These are phyloP conservation scores for Pilaira anomala DNA, from an alignment of 192 early-diverging fungal species.

Conservation along the genomic window DNA sequence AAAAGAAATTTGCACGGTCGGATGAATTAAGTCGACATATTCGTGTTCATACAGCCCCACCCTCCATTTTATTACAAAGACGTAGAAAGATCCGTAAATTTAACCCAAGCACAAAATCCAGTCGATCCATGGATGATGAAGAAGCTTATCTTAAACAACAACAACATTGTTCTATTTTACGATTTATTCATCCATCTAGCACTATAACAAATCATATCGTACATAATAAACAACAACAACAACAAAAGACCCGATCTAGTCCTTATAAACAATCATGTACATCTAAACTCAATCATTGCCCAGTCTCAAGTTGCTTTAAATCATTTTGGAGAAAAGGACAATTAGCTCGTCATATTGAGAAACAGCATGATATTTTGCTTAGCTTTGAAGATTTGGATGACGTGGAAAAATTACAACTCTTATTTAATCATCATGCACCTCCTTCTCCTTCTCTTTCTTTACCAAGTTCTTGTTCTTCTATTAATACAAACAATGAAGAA, in stretches of 20 bases:
- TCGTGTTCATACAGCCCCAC: slow-evolving; percentile 40
- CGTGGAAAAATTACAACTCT: slow-evolving; percentile 7
- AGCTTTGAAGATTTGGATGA: slow-evolving; percentile 23
- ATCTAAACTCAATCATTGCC: slow-evolving; percentile 35
- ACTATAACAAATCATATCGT: background rate
- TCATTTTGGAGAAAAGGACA: slow-evolving; percentile 37
- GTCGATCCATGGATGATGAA: slow-evolving; percentile 29
- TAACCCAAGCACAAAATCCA: slow-evolving; percentile 17
- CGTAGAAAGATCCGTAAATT: slow-evolving; percentile 21
- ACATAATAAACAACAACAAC: background rate
- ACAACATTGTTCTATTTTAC: slow-evolving; percentile 33
- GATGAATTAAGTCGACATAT: slow-evolving; percentile 64
- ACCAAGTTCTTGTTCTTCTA: background rate
- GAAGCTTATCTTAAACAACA: slow-evolving; percentile 33
- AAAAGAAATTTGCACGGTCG: slow-evolving; percentile 75
- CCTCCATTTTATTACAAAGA: slow-evolving; percentile 37
- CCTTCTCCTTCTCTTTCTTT: slow-evolving; percentile 14
- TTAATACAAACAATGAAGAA: background rate
- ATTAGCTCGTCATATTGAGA: slow-evolving; percentile 36
- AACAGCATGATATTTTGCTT: slow-evolving; percentile 26
- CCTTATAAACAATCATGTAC: slow-evolving; percentile 26
- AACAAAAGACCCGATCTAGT: slow-evolving; percentile 16
- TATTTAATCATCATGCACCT: background rate
- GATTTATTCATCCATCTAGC: slow-evolving; percentile 27
- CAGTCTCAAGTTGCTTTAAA: slow-evolving; percentile 30